A percentile compares a stretch with the other conserved stretches of the same genome.
phyloP scores from a whole-genome alignment of 2,329 filamentous ascomycete genomes.

The Acrodontium crateriforme region DNA sequence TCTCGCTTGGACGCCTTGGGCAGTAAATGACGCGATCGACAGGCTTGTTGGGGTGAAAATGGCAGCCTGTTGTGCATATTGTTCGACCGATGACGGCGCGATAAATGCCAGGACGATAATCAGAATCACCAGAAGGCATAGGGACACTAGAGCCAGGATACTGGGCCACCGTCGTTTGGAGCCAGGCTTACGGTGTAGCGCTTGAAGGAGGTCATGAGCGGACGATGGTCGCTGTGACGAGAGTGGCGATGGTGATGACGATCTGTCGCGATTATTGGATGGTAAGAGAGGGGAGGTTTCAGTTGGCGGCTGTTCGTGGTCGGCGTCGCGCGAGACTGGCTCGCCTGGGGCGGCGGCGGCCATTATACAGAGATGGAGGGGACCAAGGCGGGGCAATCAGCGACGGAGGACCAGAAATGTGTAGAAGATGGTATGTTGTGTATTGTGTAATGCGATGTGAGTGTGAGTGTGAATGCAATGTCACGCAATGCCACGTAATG shows the following conservation, averaged over 20 bases:
- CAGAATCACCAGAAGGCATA: conserved; percentile 48
- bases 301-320: not conserved
- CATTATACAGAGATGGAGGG: not conserved
- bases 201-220: conserved; percentile 8
- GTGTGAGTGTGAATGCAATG: too few relatives aligned
- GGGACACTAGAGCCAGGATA: conserved; percentile 53
- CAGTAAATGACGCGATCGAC: conserved; percentile 72
- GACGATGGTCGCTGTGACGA: conserved; percentile 11
- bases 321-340: not conserved
- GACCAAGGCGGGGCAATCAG: not conserved
- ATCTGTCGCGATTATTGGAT: conserved; percentile 7
- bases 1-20: conserved; percentile 61
- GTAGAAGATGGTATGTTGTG: too few relatives aligned
- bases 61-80: conserved; percentile 73
- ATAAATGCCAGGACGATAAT: conserved; percentile 73
- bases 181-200: conserved; percentile 17
- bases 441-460: too few relatives aligned
- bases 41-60: conserved; percentile 73
- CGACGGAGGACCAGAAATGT: too few relatives aligned
- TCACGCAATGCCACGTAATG: too few relatives aligned
- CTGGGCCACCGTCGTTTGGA: conserved; percentile 57
- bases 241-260: conserved; percentile 12
- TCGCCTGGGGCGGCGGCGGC: not conserved
- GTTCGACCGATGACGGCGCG: conserved; percentile 62
- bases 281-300: conserved; percentile 2